Evolutionary conservation across 805 yeast genomes (phyloP).

Genomic region (Spencermartinsiella europaea): DNA sequence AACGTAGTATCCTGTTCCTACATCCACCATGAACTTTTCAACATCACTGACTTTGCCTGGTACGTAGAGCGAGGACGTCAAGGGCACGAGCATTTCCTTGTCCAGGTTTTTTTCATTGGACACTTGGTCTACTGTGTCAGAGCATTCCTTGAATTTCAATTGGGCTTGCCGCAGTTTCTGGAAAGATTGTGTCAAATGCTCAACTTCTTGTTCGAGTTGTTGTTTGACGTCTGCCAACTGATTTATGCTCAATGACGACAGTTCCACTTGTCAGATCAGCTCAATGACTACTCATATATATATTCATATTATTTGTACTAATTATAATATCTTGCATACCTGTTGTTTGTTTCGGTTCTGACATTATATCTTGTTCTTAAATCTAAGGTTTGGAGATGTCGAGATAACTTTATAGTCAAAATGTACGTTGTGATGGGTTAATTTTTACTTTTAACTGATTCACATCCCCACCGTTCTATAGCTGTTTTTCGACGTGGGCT

Average conservation of each 20-base stretch:
- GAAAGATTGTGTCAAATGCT: conserved; percentile 77
- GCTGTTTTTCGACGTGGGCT: no score
- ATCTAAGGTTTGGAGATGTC: background rate
- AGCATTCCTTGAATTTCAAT: conserved; percentile 75
- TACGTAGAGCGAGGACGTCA: conserved; percentile 82
- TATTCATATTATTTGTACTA: background rate
- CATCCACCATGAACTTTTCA: conserved; percentile 77
- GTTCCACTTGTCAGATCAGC: conserved; percentile 44
- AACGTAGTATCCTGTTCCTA: conserved; percentile 94
- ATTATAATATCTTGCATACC: conserved; percentile 1
- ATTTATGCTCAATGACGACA: conserved; percentile 68
- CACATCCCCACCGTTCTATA: no score
- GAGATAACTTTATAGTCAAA: no score
- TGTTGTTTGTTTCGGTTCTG: conserved; percentile 7
- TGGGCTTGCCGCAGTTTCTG: conserved; percentile 81
- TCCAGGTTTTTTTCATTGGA: conserved; percentile 31
- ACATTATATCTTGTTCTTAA: background rate
- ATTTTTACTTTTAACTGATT: no score
- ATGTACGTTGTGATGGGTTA: no score
- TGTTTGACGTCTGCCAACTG: conserved; percentile 80
- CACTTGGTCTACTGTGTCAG: conserved; percentile 60
- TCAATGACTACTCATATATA: background rate
- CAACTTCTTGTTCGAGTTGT: conserved; percentile 77
- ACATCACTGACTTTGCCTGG: conserved; percentile 72
- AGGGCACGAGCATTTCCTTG: conserved; percentile 68